Conservation (phyloP, 73 alveolate species). For the Tetrahymena borealis region DNA sequence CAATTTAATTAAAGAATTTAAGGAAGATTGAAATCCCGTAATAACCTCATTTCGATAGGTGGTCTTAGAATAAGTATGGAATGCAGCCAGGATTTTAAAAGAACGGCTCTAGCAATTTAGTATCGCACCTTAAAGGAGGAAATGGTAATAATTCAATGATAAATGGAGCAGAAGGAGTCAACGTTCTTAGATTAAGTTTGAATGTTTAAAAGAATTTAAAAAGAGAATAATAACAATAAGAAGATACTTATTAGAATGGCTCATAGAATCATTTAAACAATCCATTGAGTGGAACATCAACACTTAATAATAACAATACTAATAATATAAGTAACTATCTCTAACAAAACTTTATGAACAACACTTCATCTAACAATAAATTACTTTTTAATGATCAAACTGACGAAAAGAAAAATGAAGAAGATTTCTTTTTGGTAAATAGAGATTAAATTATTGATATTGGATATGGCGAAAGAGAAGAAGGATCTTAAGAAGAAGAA, state of each 20-base stretch:
- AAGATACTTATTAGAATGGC: not conserved
- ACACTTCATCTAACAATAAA: not conserved
- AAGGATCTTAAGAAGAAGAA: constrained; percentile 20
- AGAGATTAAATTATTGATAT: constrained; percentile 54
- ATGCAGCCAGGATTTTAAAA: not conserved
- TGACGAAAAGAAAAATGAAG: constrained; percentile 32
- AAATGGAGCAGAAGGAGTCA: constrained; percentile 20
- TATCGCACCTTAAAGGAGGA: constrained; percentile 5
- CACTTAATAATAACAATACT: not conserved
- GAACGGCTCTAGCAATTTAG: not conserved
- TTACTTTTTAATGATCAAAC: not conserved
- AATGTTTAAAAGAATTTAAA: constrained; percentile 66
- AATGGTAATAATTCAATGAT: not conserved
- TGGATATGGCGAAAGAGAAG: constrained; percentile 57
- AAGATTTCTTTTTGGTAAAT: constrained; percentile 50
- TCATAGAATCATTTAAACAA: not conserved
- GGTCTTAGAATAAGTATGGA: constrained; percentile 26
- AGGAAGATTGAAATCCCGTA: constrained; percentile 49
- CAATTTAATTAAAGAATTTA: constrained; percentile 8
- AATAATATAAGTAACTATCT: not conserved
- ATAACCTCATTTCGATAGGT: constrained; percentile 72
- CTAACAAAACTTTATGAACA: not conserved
- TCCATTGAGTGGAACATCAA: no score
- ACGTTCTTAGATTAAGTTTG: constrained; percentile 60
- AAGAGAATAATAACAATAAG: constrained; percentile 34